A percentile compares a stretch with the other conserved stretches of the same genome.
Evolutionary conservation across 305 asterid genomes (phyloP).

Genomic region (Solanum hybrid): DNA sequence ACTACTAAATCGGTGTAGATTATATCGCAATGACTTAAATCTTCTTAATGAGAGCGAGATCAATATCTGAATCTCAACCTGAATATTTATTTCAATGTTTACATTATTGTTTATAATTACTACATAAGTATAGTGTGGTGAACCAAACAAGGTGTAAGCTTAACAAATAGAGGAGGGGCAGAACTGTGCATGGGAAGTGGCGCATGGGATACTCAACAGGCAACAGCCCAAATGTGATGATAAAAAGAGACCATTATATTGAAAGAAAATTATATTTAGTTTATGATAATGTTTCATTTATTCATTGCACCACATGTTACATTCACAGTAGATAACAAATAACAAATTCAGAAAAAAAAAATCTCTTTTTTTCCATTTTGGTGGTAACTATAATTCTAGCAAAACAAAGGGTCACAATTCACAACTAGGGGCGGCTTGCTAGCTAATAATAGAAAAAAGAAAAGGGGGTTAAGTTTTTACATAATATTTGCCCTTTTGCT

Average conservation of each 20-base stretch:
- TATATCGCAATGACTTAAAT: neutral
- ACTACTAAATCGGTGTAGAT: too few relatives aligned
- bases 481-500: slow-evolving; percentile 34
- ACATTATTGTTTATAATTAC: neutral
- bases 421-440: slow-evolving; percentile 38
- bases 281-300: neutral
- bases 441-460: slow-evolving; percentile 2
- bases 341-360: neutral
- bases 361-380: neutral
- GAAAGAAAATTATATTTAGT: neutral
- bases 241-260: neutral
- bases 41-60: too few relatives aligned
- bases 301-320: slow-evolving; percentile 2
- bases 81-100: neutral
- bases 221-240: slow-evolving; percentile 8
- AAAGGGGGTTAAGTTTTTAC: slow-evolving; percentile 11
- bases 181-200: slow-evolving; percentile 32
- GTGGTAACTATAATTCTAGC: slow-evolving; percentile 16
- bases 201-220: slow-evolving; percentile 46
- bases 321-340: neutral
- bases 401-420: slow-evolving; percentile 40
- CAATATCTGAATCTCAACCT: too few relatives aligned
- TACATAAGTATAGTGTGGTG: neutral
- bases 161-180: neutral
- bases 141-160: neutral